A percentile compares a stretch with the other conserved stretches of the same genome.
Conservation (phyloP, 257 asterid genomes). For the Scutellaria baicalensis region DNA sequence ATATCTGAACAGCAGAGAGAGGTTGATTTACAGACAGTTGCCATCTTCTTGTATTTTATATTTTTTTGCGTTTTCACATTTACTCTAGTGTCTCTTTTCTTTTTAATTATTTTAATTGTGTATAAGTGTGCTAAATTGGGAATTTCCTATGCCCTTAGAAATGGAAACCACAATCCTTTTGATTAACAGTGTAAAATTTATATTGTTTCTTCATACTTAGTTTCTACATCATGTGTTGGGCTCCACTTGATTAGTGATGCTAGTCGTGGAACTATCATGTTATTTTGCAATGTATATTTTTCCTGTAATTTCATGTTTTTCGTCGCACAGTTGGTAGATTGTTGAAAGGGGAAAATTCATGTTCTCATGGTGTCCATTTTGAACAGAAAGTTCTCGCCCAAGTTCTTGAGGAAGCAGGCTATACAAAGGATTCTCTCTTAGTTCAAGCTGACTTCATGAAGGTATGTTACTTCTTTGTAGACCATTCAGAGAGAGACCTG, state of each 20-base stretch:
- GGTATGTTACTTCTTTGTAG: conserved; percentile 29
- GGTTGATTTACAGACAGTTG: conserved; percentile 25
- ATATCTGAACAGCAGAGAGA: conserved; percentile 67
- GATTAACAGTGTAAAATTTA: neutral
- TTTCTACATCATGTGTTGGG: neutral
- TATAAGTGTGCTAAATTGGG: neutral
- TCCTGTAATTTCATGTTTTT: neutral
- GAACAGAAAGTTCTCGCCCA: conserved; percentile 59
- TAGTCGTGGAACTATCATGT: neutral
- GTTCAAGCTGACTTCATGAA: conserved; percentile 73
- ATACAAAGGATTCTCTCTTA: conserved; percentile 53
- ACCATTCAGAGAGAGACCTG: neutral
- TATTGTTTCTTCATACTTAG: neutral
- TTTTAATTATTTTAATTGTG: neutral
- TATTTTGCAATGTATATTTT: neutral
- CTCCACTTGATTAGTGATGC: neutral
- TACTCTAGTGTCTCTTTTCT: neutral
- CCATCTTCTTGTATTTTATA: neutral
- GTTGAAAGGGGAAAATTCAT: conserved; percentile 5
- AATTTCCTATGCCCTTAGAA: neutral
- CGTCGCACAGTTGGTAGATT: neutral
- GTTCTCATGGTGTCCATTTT: conserved; percentile 6
- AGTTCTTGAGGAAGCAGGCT: conserved; percentile 94
- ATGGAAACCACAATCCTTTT: neutral
- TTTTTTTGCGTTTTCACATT: neutral